Evolutionary conservation across 148 eudicot genomes (phyloP), one percentile per base, ranked within the genome.

Genomic region (Rhododendron henanense): DNA sequence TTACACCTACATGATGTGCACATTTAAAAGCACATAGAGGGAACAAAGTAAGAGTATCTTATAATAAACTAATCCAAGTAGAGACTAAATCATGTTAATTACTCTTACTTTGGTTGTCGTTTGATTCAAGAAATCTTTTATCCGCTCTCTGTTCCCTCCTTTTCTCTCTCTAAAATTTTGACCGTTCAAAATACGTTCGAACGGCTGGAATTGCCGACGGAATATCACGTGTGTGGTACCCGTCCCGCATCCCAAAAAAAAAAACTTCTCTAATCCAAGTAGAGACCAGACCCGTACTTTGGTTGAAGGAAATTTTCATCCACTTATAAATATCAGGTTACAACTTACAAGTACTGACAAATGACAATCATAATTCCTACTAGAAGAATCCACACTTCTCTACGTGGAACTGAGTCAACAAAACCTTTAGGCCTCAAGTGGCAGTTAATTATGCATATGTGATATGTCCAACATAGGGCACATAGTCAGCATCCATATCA

Each of bases 321-420:
- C 44, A 41, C 44, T 41, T 5, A 28, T 0, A 53, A 15, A 15
- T 3, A 2, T 7, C 61, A 55, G 61, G 5, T 55, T 16, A 55
- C 18, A 3, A 16, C 1, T 55, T 16, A 55, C 18, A 3, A 16
- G 59, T 45, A 0, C 37, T 31, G 6, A 71, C 76, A 31, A 0
- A 18, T 31, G 18, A 71, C 76, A 31, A 31, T 59, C n/a, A 79
- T 85, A 14, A 85, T 41, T 61, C 0, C 0, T 0, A 28, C 31
- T 28, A 47, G 28, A 85, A 59, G n/a, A 59, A 44, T 47, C 81
- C 81, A 37, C 63, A 13, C 57, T 31, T 31, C 19, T 71, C 76
- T 31, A 41, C 4, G 83, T 78, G 86, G 86, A 78, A 74, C 81
- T 41, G 83, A 85, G 83, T 85, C 86, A 85, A 57, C 86, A 23